Percentiles rank a stretch among this genome's conserved stretches.
Conservation (phyloP, 2,329 filamentous ascomycete genomes). For the Claviceps quebecensis region DNA sequence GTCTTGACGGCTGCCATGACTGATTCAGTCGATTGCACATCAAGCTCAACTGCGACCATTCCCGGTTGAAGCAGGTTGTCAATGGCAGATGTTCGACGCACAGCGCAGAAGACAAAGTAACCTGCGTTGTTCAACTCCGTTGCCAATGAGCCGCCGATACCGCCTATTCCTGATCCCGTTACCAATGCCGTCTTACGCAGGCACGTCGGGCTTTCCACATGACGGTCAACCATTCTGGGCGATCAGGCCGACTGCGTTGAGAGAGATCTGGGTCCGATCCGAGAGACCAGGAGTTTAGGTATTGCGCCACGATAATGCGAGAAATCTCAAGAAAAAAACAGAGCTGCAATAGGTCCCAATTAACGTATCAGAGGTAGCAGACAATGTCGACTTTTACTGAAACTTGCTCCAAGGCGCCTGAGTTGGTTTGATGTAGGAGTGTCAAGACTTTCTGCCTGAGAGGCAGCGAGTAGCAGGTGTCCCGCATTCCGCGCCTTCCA, state of each 20-base stretch:
- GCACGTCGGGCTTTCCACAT: neutral
- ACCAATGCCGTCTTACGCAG: conserved; percentile 4
- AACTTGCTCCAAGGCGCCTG: no score
- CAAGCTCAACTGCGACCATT: conserved; percentile 16
- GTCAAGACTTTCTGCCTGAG: no score
- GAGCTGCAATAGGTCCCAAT: no score
- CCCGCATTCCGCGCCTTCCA: no score
- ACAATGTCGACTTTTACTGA: no score
- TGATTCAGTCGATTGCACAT: conserved; percentile 17
- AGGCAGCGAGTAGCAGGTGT: no score
- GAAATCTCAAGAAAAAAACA: no score
- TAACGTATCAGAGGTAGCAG: no score
- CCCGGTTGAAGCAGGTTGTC: conserved; percentile 14
- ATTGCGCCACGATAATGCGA: no score
- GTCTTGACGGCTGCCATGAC: conserved; percentile 11
- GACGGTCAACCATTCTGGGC: neutral
- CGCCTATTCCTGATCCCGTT: conserved; percentile 8
- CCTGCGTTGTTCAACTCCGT: conserved; percentile 11
- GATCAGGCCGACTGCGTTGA: no score
- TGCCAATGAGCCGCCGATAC: conserved; percentile 15
- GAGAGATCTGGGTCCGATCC: neutral
- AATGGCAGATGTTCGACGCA: conserved; percentile 10
- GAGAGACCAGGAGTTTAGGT: no score
- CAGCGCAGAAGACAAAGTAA: conserved; percentile 21
- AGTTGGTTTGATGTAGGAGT: no score